Base-by-base conservation (phyloP, 78 protist genomes). In the Dictyostelium intermedium region DNA sequence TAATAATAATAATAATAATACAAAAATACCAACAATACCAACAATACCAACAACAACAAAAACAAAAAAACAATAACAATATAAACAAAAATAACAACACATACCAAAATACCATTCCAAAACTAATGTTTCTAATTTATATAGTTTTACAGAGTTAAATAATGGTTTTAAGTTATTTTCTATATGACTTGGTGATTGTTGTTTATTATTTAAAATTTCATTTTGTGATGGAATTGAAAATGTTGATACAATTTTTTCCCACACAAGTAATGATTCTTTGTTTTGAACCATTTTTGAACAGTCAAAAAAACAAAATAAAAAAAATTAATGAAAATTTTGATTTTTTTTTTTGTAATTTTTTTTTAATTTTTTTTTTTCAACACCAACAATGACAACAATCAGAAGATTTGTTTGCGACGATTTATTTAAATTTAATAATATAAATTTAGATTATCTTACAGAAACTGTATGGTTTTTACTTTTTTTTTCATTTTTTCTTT, bases 371-470 rank as follows among this genome's bases (percentile, higher is more conserved):
- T 5, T 56, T 1, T 5, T 23, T 20, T 14, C 23, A 1, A 4
- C 4, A n/a, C 61, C 5, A 37, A 93, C 30, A 70, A 97, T 97
- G 98, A 89, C 98, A 37, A 81, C 96, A 13, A 39, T 91, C 32
- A 83, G 98, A 27, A 76, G 92, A 34, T 97, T 97, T 53, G 82
- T 45, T 23, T 73, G 95, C 53, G 93, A 87, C 14, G 98, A 97
- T 63, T 80, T 97, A 47, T 95, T 98, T 77, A 35, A 80, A 47
- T 84, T 97, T 73, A 85, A 89, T 87, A 92, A 92, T 91, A 81
- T 98, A 30, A 97, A 97, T 86, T 85, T 97, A 77, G 98, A 97
- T 82, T 84, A 74, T 16, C 47, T 95, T 27, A 97, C 98, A 16
- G 98, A 97, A 45, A 97, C 97, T 18, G 98, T 96, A 82, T 6